Percentiles rank a stretch among this genome's conserved stretches.
phyloP scores from a whole-genome alignment of 2,329 filamentous ascomycete genomes.

The Trichophyton verrucosum region DNA sequence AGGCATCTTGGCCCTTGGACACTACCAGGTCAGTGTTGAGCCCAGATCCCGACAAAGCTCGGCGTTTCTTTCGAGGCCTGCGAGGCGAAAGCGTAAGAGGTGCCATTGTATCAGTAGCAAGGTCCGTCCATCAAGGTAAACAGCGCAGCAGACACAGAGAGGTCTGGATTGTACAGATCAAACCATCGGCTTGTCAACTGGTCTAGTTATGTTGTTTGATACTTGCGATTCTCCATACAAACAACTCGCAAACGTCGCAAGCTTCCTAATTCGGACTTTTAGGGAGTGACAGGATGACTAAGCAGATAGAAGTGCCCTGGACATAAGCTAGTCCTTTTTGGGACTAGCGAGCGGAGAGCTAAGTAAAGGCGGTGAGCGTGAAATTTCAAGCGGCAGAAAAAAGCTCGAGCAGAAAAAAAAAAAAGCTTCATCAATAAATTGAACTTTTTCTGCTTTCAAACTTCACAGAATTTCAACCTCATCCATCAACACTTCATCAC shows the following conservation, averaged over 20 bases:
- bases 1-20: constrained; percentile 26
- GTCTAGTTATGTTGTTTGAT: background rate
- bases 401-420: constrained; percentile 16
- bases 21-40: constrained; percentile 29
- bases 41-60: constrained; percentile 20
- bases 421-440: background rate
- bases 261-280: background rate
- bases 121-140: background rate
- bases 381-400: constrained; percentile 3
- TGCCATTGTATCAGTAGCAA: constrained; percentile 1
- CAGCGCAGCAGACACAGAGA: background rate
- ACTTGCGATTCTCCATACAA: background rate
- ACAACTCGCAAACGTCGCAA: background rate
- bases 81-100: constrained; percentile 21
- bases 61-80: constrained; percentile 37
- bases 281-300: background rate
- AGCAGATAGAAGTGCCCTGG: background rate
- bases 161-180: background rate
- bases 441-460: background rate
- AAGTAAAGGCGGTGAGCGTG: constrained; percentile 20
- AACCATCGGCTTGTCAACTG: background rate
- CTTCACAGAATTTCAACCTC: background rate
- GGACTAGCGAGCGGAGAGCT: background rate
- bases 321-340: background rate
- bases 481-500: background rate